Percentiles rank a stretch among this genome's conserved stretches.
Evolutionary conservation across 2,329 filamentous ascomycete genomes (phyloP).

Genomic region (Sporothrix protearum): DNA sequence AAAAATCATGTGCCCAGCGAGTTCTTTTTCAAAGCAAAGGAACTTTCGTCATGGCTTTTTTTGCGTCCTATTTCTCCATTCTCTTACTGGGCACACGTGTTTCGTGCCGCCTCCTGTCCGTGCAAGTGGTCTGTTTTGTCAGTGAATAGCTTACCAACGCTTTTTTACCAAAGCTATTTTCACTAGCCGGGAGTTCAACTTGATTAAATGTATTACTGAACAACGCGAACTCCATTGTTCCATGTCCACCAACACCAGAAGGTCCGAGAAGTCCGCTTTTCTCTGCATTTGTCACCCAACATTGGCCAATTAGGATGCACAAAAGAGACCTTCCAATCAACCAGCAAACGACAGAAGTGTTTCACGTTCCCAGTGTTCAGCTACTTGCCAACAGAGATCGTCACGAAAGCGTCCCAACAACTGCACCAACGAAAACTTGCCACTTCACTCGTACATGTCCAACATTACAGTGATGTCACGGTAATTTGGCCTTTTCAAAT

Average conservation of each 20-base stretch:
- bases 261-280: background rate
- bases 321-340: background rate
- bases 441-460: background rate
- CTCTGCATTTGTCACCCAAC: background rate
- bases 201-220: slow-evolving; percentile 9
- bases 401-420: background rate
- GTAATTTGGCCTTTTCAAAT: too few relatives aligned
- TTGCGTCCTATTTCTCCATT: background rate
- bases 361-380: background rate
- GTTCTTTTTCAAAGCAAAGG: background rate
- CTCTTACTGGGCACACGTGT: background rate
- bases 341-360: background rate
- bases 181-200: background rate
- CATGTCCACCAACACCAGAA: background rate
- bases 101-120: background rate
- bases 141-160: background rate
- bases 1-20: background rate
- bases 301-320: background rate
- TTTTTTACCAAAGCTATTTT: background rate
- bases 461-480: too few relatives aligned
- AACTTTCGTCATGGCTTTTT: background rate
- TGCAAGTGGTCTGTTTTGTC: background rate
- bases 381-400: background rate
- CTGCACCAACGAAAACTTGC: too few relatives aligned
- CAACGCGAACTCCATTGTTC: background rate